These are phyloP conservation scores for Pichia sp. DNA, from an alignment of 1,139 yeast genomes.

Conservation along the genomic window DNA sequence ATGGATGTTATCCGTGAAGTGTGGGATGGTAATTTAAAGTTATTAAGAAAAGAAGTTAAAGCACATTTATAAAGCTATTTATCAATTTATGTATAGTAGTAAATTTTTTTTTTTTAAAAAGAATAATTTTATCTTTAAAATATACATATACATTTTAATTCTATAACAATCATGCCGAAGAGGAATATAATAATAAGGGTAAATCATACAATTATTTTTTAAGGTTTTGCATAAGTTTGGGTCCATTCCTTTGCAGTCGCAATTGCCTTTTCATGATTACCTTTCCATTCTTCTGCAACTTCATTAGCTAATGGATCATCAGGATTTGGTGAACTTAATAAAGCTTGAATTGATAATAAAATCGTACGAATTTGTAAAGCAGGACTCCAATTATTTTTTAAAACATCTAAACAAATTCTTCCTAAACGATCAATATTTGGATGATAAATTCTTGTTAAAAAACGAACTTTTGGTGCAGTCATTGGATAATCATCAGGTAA, in stretches of 20 bases:
- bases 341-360: conserved; percentile 83
- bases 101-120: neutral
- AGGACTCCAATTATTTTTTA: conserved; percentile 95
- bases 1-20: conserved; percentile 67
- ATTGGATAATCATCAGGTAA: conserved; percentile 88
- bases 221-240: conserved; percentile 36
- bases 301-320: conserved; percentile 98
- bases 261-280: conserved; percentile 73
- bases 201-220: neutral
- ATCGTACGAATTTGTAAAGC: conserved; percentile 96
- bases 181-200: too few relatives aligned
- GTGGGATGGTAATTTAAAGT: conserved; percentile 46
- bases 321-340: conserved; percentile 93
- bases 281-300: conserved; percentile 95
- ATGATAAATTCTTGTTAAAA: conserved; percentile 88
- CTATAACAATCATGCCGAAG: too few relatives aligned
- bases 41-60: conserved; percentile 14
- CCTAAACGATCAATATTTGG: conserved; percentile 96
- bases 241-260: conserved; percentile 90
- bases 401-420: conserved; percentile 88
- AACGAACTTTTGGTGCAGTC: conserved; percentile 92
- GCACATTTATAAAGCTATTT: conserved; percentile 7
- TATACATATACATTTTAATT: too few relatives aligned
- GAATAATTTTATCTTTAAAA: too few relatives aligned
- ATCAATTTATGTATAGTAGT: neutral